These are phyloP conservation scores for Lactifluus hygrophoroides DNA, from an alignment of 768 basidiomycete species.

Conservation along the genomic window DNA sequence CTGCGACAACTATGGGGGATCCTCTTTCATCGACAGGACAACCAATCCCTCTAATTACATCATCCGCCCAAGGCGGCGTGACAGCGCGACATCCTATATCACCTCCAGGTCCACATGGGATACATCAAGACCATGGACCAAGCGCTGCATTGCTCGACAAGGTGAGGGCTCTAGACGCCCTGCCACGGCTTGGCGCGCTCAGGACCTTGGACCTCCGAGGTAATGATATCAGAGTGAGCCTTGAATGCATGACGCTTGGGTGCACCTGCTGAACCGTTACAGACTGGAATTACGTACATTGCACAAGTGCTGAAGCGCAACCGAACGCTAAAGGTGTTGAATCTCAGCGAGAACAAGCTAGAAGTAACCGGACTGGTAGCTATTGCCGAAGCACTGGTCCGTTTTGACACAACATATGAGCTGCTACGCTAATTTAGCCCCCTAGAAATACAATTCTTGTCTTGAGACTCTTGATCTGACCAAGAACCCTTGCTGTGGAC, in stretches of 20 bases:
- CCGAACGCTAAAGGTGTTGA: constrained; percentile 87
- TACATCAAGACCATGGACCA: constrained; percentile 35
- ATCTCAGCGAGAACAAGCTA: constrained; percentile 90
- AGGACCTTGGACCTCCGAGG: constrained; percentile 86
- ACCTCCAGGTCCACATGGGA: constrained; percentile 11
- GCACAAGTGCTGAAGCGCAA: constrained; percentile 96
- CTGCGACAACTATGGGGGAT: constrained; percentile 25
- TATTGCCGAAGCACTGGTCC: constrained; percentile 83
- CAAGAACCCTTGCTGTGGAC: constrained; percentile 90
- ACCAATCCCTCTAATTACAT: constrained; percentile 62
- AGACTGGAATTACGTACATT: constrained; percentile 79
- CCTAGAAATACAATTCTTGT: constrained; percentile 87
- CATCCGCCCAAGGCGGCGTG: constrained; percentile 40
- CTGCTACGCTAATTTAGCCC: not conserved
- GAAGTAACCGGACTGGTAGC: constrained; percentile 71
- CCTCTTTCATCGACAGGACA: constrained; percentile 36
- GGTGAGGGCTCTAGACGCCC: constrained; percentile 79
- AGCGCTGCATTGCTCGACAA: constrained; percentile 78
- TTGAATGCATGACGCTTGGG: not conserved
- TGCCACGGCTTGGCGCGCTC: constrained; percentile 79
- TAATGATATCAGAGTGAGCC: constrained; percentile 82
- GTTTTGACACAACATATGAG: constrained; percentile 23
- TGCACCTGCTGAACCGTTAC: constrained; percentile 1
- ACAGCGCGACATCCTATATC: constrained; percentile 37
- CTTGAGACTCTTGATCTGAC: constrained; percentile 92